Percentiles rank a stretch among this genome's conserved stretches.
Conservation (phyloP, 2,329 filamentous ascomycete species). For the Nothopassalora personata region DNA sequence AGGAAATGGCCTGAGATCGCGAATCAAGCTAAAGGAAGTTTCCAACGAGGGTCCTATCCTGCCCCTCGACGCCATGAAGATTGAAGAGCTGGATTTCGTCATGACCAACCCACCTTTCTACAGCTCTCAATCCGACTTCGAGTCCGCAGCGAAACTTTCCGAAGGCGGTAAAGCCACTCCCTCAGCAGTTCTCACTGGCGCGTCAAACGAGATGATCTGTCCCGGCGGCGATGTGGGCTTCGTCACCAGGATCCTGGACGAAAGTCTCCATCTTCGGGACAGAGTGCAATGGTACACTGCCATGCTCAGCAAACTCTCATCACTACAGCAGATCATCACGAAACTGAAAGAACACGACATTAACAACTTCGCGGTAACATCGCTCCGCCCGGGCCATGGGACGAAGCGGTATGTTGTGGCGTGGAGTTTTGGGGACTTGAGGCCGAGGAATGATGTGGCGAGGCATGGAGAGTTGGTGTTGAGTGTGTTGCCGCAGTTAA, state of each 20-base stretch:
- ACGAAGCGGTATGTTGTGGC: constrained; percentile 83
- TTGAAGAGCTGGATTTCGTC: constrained; percentile 66
- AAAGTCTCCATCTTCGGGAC: constrained; percentile 57
- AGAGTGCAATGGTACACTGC: constrained; percentile 81
- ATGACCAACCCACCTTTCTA: constrained; percentile 98
- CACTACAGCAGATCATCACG: constrained; percentile 57
- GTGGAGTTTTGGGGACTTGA: constrained; percentile 71
- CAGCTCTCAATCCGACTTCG: constrained; percentile 63
- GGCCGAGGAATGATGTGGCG: constrained; percentile 51
- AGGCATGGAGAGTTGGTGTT: constrained; percentile 28
- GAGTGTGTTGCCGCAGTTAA: constrained; percentile 41
- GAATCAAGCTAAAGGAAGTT: constrained; percentile 61
- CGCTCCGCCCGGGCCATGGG: constrained; percentile 69
- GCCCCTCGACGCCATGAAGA: constrained; percentile 52
- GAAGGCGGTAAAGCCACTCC: constrained; percentile 3
- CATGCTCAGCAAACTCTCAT: constrained; percentile 79
- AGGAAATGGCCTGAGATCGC: constrained; percentile 57
- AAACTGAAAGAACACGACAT: constrained; percentile 54
- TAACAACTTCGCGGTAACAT: constrained; percentile 74
- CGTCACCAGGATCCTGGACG: constrained; percentile 62
- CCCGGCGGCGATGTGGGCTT: constrained; percentile 72
- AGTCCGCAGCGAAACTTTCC: constrained; percentile 48
- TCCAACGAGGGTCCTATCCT: constrained; percentile 54
- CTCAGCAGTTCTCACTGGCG: constrained; percentile 66
- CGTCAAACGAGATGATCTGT: constrained; percentile 74